phyloP scores from a whole-genome alignment of 208 protist species.

The Eutreptiella sp. region DNA sequence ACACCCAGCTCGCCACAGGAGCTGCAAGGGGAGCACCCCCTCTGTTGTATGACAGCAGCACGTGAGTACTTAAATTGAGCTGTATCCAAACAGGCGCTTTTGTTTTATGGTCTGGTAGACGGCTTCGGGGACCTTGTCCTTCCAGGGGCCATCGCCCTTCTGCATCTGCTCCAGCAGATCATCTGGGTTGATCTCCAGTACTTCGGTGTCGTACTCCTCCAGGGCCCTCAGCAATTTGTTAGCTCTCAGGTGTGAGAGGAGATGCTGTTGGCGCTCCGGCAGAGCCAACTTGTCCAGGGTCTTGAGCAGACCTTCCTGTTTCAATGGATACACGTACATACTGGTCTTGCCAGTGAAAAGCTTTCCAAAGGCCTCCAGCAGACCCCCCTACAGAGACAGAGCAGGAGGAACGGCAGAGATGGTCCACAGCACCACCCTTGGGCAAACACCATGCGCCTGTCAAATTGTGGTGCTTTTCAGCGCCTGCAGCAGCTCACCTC shows the following conservation, averaged over 20 bases:
- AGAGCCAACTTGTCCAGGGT: not conserved
- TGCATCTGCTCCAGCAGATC: not conserved
- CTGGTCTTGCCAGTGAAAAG: not conserved
- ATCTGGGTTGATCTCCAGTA: not conserved
- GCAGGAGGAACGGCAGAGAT: too few relatives aligned
- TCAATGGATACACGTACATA: not conserved
- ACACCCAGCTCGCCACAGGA: too few relatives aligned
- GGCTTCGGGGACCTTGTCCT: not conserved
- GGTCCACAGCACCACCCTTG: too few relatives aligned
- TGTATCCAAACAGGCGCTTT: conserved; percentile 16
- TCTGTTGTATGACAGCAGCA: too few relatives aligned
- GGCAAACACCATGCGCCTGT: too few relatives aligned
- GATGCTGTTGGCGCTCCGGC: not conserved
- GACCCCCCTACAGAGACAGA: too few relatives aligned
- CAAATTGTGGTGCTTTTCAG: too few relatives aligned
- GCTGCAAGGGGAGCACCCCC: too few relatives aligned
- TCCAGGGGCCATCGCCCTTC: not conserved
- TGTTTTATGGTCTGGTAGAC: conserved; percentile 2
- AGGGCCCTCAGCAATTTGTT: not conserved
- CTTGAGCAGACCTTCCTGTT: not conserved
- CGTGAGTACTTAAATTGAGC: not conserved
- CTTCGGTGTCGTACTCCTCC: not conserved
- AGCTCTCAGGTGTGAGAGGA: not conserved
- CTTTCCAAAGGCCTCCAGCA: conserved; percentile 1
- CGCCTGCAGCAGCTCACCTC: too few relatives aligned